Conservation (phyloP, 164 flowering plant genomes). For the Aristolochia californica region DNA sequence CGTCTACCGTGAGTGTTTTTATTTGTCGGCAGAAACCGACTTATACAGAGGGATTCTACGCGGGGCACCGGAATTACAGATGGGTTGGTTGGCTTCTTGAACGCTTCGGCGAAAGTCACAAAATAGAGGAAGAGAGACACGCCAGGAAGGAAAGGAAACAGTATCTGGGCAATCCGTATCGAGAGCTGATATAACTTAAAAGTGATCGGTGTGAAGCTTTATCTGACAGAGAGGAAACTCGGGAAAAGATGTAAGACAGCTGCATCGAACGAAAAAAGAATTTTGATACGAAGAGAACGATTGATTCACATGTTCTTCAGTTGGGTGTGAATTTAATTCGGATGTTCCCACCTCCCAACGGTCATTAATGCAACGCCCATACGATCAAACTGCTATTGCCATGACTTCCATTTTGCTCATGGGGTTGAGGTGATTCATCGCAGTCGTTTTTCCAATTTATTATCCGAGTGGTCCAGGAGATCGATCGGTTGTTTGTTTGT, state of each 20-base stretch:
- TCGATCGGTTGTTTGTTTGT: too few species aligned
- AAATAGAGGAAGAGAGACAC: background rate
- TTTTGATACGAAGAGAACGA: background rate
- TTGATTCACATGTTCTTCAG: background rate
- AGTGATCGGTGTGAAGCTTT: too few species aligned
- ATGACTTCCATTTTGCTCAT: background rate
- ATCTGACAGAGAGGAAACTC: too few species aligned
- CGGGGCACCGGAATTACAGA: constrained; percentile 5
- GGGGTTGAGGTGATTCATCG: too few species aligned
- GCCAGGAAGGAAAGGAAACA: too few species aligned
- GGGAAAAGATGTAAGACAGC: background rate
- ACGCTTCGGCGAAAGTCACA: background rate
- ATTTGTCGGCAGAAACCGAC: constrained; percentile 7
- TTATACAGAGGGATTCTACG: background rate
- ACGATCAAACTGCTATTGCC: background rate
- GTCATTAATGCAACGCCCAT: background rate
- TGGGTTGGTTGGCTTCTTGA: background rate
- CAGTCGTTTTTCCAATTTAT: background rate
- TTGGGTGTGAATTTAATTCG: constrained; percentile 5
- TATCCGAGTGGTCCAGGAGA: background rate
- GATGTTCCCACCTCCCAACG: constrained; percentile 6
- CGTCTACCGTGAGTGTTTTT: background rate
- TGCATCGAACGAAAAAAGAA: background rate
- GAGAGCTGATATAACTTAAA: too few species aligned
- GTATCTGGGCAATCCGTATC: too few species aligned